Evolutionary conservation across 805 yeast species (phyloP), one percentile per base, ranked within the genome.

Genomic region (Candida broadrunensis): DNA sequence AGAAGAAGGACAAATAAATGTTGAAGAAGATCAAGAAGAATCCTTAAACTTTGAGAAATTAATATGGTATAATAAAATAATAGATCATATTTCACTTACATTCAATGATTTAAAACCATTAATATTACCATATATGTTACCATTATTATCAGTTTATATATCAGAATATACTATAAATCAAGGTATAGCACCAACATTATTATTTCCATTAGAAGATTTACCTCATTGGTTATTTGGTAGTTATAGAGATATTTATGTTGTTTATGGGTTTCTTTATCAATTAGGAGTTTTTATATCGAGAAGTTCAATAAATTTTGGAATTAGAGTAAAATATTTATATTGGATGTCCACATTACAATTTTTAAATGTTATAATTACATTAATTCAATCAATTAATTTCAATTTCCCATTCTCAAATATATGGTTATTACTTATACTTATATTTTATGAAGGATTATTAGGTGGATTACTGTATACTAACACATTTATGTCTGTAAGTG

Each of bases 391-490:
- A 2, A 47, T 83, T 47, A 77, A 57, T 51, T 14, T 26, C 14
- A 73, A 75, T 55, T 48, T 76, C 23, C 75, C 75, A 0, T 69
- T 86, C 15, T 77, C 83, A 2, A 73, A 65, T 29, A 76, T 91
- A 2, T 85, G 83, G 71, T 50, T 77, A 1, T 54, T 89, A 29
- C 71, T 88, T 67, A 7, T 73, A 0, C 58, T 90, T 23, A 75
- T 88, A 5, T 77, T 91, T 44, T 91, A 87, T 61, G 98, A 91
- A 57, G 93, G 98, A 0, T 70, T 93, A 16, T 70, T 91, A 9
- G 99, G 98, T 1, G 98, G 99, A 1, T 77, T 85, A 2, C 80
- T 91, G 14, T 91, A 91, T 57, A 93, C 88, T 39, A 90, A 91
- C 56, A 90, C 97, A 0, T 91, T 87, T 54, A 69, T 85, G 71